Conservation (phyloP, 1,284 basidiomycete genomes). For the Lignosus rhinocerotis region DNA sequence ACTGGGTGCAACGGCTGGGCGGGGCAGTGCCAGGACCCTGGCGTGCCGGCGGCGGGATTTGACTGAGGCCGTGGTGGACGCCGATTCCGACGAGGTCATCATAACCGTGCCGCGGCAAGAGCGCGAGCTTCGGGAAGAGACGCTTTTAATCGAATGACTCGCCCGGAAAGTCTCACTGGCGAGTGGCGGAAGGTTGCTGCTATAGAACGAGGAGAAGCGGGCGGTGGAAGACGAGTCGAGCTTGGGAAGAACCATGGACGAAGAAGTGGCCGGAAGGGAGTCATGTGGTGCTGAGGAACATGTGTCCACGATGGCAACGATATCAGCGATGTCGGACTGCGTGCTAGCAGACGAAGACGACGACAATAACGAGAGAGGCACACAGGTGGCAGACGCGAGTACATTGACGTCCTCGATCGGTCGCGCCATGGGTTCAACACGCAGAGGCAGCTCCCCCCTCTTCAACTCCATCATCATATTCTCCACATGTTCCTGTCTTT, state of each 20-base stretch:
- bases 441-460: slow-evolving; percentile 7
- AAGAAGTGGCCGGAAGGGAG: slow-evolving; percentile 14
- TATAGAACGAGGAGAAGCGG: not conserved
- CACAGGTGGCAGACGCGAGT: not conserved
- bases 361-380: not conserved
- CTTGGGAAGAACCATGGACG: slow-evolving; percentile 19
- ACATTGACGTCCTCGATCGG: not conserved
- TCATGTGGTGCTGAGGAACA: not conserved
- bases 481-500: slow-evolving; percentile 42
- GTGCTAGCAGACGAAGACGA: not conserved
- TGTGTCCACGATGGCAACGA: not conserved
- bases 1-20: not conserved
- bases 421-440: not conserved
- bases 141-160: slow-evolving; percentile 26
- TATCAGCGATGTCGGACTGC: not conserved
- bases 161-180: slow-evolving; percentile 30
- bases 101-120: slow-evolving; percentile 2
- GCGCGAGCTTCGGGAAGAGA: slow-evolving; percentile 7
- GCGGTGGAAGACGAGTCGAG: slow-evolving; percentile 2
- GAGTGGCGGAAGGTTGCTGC: slow-evolving; percentile 27
- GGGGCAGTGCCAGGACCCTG: slow-evolving; percentile 15
- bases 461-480: slow-evolving; percentile 34
- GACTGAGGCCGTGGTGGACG: slow-evolving; percentile 13
- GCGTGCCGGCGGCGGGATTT: slow-evolving; percentile 16
- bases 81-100: slow-evolving; percentile 12